Evolutionary conservation across 495 filamentous ascomycete species (phyloP).

Genomic region (Articulospora tetracladia): DNA sequence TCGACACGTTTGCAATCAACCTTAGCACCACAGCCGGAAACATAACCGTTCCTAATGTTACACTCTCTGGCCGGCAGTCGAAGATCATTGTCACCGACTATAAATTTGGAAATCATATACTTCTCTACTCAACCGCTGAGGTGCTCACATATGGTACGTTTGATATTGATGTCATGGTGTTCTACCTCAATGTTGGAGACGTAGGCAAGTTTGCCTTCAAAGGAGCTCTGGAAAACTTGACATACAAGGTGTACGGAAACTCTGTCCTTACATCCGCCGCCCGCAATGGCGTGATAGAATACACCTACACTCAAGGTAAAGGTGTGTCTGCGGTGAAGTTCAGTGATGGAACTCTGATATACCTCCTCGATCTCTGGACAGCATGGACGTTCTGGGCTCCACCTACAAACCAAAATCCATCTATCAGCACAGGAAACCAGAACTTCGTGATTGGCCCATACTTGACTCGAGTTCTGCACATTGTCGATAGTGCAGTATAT

Average conservation of each 20-base stretch:
- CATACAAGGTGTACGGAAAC: slow-evolving; percentile 20
- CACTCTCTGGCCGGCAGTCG: slow-evolving; percentile 42
- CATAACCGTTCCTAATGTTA: slow-evolving; percentile 38
- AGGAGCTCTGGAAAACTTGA: slow-evolving; percentile 13
- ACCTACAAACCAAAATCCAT: slow-evolving; percentile 32
- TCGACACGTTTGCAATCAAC: slow-evolving; percentile 33
- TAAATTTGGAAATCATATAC: slow-evolving; percentile 32
- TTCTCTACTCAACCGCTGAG: slow-evolving; percentile 45
- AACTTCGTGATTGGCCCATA: slow-evolving; percentile 66
- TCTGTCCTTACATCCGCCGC: slow-evolving; percentile 16
- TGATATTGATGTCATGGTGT: slow-evolving; percentile 35
- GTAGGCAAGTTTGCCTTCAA: slow-evolving; percentile 41
- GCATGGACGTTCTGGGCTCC: slow-evolving; percentile 52
- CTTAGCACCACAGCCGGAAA: slow-evolving; percentile 39
- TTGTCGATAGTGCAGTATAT: slow-evolving; percentile 25
- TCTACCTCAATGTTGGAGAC: slow-evolving; percentile 39
- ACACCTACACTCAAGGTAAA: slow-evolving; percentile 32
- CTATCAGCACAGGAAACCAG: slow-evolving; percentile 29
- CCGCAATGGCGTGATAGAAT: slow-evolving; percentile 18
- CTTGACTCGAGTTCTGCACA: slow-evolving; percentile 55
- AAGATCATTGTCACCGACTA: slow-evolving; percentile 50
- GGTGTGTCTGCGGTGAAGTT: slow-evolving; percentile 33
- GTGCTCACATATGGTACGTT: slow-evolving; percentile 44
- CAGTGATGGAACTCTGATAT: slow-evolving; percentile 34
- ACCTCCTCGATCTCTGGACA: slow-evolving; percentile 36